phyloP scores from a whole-genome alignment of 805 yeast genomes.

The Yamadazyma olivae region DNA sequence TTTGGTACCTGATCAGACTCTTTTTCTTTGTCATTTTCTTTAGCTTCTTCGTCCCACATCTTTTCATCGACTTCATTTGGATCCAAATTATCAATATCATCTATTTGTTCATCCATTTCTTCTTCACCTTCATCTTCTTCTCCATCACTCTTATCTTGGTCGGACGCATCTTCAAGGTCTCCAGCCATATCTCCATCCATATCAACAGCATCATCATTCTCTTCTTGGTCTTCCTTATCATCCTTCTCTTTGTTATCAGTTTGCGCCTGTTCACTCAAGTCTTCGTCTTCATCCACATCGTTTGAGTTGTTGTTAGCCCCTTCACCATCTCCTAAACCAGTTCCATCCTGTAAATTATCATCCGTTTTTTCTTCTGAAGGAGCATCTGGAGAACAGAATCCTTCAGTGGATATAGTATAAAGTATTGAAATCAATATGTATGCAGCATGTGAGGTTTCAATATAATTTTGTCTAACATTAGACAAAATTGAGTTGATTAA shows the following conservation, averaged over 20 bases:
- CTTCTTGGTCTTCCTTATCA: slow-evolving; percentile 62
- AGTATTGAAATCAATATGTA: slow-evolving; percentile 56
- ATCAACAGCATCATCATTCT: slow-evolving; percentile 85
- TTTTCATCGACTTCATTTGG: slow-evolving; percentile 95
- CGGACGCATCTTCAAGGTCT: slow-evolving; percentile 74
- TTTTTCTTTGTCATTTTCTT: slow-evolving; percentile 74
- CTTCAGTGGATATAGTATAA: slow-evolving; percentile 63
- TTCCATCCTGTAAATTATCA: slow-evolving; percentile 73
- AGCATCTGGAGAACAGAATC: slow-evolving; percentile 91
- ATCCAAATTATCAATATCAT: slow-evolving; percentile 84
- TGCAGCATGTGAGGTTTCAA: slow-evolving; percentile 57
- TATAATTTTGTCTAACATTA: slow-evolving; percentile 48
- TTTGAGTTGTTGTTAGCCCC: slow-evolving; percentile 81
- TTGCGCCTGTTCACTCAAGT: slow-evolving; percentile 74
- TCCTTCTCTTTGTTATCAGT: slow-evolving; percentile 64
- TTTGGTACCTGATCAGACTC: slow-evolving; percentile 72
- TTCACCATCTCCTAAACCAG: slow-evolving; percentile 89
- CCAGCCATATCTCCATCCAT: slow-evolving; percentile 99
- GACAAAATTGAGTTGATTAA: slow-evolving; percentile 44
- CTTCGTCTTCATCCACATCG: slow-evolving; percentile 90
- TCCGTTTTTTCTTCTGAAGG: slow-evolving; percentile 61
- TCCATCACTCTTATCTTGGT: slow-evolving; percentile 57
- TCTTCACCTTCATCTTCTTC: slow-evolving; percentile 50
- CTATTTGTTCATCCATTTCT: slow-evolving; percentile 85
- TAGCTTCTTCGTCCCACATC: slow-evolving; percentile 95